Evolutionary conservation across 441 rosid species (phyloP).

Genomic region (Melastoma candidum): DNA sequence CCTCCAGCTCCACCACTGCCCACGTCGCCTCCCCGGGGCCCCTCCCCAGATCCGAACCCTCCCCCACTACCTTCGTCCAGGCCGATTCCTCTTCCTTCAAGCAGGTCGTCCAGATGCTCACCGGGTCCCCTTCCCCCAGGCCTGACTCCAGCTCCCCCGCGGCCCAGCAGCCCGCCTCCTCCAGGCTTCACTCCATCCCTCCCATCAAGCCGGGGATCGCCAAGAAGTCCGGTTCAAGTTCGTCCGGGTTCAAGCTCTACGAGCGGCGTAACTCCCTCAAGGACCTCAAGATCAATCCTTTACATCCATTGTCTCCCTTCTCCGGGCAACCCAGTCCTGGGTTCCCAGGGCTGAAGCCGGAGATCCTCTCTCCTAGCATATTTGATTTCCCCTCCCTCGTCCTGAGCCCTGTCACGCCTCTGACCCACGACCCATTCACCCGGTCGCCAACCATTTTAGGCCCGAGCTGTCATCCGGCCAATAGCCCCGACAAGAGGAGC

Average conservation of each 20-base stretch:
- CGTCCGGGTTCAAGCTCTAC: conserved; percentile 20
- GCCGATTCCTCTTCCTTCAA: conserved; percentile 15
- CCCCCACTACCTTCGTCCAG: conserved; percentile 16
- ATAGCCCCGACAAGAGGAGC: no score
- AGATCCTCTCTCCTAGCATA: conserved; percentile 19
- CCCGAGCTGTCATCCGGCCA: no score
- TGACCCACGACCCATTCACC: conserved; percentile 14
- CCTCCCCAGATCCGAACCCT: conserved; percentile 9
- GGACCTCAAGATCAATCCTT: conserved; percentile 18
- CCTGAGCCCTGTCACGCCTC: conserved; percentile 21
- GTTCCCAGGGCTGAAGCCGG: conserved; percentile 4
- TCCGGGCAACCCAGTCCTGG: conserved; percentile 4
- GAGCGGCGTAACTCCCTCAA: conserved; percentile 20
- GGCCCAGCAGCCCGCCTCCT: not conserved
- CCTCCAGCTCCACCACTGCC: not conserved
- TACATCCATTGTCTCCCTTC: not conserved
- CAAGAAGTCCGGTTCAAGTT: conserved; percentile 3
- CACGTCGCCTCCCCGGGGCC: conserved; percentile 2
- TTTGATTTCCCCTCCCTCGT: conserved; percentile 18
- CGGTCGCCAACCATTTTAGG: conserved; percentile 5
- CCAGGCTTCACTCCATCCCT: conserved; percentile 8
- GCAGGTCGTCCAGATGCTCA: conserved; percentile 18
- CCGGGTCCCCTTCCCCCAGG: conserved; percentile 8
- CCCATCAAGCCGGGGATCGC: conserved; percentile 10
- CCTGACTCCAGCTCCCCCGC: not conserved